phyloP scores from a whole-genome alignment of 257 asterid species.

The Penstemon newberryi region DNA sequence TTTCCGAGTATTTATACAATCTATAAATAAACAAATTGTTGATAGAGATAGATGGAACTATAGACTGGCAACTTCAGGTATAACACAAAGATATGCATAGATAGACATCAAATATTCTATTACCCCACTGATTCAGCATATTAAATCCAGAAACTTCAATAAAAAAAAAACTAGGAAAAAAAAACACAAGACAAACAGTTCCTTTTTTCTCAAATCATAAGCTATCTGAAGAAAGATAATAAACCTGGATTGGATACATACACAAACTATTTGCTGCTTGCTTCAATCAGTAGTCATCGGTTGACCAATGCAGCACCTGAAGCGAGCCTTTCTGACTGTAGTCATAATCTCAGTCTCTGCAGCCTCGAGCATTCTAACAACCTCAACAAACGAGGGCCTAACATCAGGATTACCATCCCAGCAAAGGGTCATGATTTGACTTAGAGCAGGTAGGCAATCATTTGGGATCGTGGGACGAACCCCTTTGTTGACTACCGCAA shows the following conservation, averaged over 20 bases:
- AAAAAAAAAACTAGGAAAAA: constrained; percentile 14
- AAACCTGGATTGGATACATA: constrained; percentile 42
- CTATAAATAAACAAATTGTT: not conserved
- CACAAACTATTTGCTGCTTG: constrained; percentile 37
- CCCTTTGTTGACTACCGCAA: constrained; percentile 69
- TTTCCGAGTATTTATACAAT: not conserved
- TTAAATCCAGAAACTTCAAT: no score
- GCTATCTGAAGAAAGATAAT: constrained; percentile 40
- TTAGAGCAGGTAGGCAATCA: constrained; percentile 58
- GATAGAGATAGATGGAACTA: not conserved
- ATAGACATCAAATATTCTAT: not conserved
- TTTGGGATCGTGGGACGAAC: constrained; percentile 60
- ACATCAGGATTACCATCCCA: constrained; percentile 64
- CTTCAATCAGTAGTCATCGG: constrained; percentile 65
- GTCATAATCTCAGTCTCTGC: constrained; percentile 70
- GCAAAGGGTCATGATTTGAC: constrained; percentile 63
- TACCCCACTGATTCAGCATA: no score
- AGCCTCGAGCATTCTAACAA: constrained; percentile 63
- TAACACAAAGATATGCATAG: no score
- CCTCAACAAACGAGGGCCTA: constrained; percentile 59
- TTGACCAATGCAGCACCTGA: constrained; percentile 71
- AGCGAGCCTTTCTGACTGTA: constrained; percentile 67
- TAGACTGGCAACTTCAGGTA: not conserved
- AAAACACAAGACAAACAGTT: constrained; percentile 39
- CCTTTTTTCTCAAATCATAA: constrained; percentile 32